phyloP scores from a whole-genome alignment of 208 protist species.

The Wallacemonas collosoma region DNA sequence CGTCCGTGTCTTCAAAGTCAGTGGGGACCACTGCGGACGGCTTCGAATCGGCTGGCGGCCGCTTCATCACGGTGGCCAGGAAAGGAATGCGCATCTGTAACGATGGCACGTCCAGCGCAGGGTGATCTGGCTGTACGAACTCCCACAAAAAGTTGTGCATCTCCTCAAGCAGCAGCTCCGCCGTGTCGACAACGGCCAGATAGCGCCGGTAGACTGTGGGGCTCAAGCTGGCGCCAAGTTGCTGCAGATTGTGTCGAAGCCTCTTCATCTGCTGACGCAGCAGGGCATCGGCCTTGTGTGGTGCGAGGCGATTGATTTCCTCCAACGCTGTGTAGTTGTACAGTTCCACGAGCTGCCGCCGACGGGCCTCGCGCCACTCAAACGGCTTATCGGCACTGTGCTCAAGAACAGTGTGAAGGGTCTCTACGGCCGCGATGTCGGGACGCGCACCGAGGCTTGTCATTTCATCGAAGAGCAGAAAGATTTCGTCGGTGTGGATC shows the following conservation, averaged over 20 bases:
- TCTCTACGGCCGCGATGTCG: constrained; percentile 78
- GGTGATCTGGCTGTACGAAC: constrained; percentile 73
- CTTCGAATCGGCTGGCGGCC: constrained; percentile 27
- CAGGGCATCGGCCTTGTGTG: constrained; percentile 58
- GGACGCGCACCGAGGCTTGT: constrained; percentile 66
- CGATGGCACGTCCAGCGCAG: constrained; percentile 66
- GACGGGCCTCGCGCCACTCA: constrained; percentile 83
- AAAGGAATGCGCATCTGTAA: constrained; percentile 78
- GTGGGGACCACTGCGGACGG: constrained; percentile 22
- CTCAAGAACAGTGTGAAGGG: constrained; percentile 86
- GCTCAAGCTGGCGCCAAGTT: constrained; percentile 60
- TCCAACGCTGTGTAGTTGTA: constrained; percentile 81
- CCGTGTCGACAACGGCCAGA: constrained; percentile 50
- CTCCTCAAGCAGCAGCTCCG: constrained; percentile 59
- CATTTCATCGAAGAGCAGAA: constrained; percentile 86
- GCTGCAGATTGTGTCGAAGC: constrained; percentile 64
- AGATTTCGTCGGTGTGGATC: constrained; percentile 83
- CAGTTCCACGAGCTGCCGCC: constrained; percentile 79
- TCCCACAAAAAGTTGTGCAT: constrained; percentile 88
- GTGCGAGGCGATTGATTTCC: constrained; percentile 63
- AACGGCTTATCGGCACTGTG: constrained; percentile 70
- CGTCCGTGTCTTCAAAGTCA: constrained; percentile 81
- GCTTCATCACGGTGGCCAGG: constrained; percentile 67
- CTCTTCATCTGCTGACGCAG: constrained; percentile 66
- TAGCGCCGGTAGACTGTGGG: constrained; percentile 76